Evolutionary conservation across 768 basidiomycete species (phyloP).

Genomic region (Leccinum obscurum): DNA sequence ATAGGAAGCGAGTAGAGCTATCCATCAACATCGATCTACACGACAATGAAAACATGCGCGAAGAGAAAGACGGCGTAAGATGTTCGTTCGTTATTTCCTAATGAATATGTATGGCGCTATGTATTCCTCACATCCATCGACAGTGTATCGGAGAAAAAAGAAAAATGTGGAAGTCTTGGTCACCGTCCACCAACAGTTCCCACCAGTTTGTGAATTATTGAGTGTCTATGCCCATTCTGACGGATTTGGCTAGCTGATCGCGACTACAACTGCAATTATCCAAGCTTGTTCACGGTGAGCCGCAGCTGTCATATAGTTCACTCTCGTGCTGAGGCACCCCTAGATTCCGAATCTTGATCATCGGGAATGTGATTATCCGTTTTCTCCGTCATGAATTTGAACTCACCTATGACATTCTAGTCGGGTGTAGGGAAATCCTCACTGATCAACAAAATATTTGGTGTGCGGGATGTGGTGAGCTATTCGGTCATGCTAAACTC

Average conservation of each 20-base stretch:
- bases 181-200: neutral
- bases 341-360: constrained; percentile 19
- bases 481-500: neutral
- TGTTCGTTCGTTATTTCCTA: constrained; percentile 5
- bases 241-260: constrained; percentile 5
- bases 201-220: constrained; percentile 1
- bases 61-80: constrained; percentile 1
- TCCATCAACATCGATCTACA: constrained; percentile 2
- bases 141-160: constrained; percentile 11
- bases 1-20: neutral
- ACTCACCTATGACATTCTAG: constrained; percentile 5
- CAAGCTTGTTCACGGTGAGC: constrained; percentile 14
- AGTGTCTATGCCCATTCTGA: neutral
- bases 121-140: neutral
- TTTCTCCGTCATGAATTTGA: neutral
- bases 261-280: constrained; percentile 11
- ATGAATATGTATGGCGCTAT: neutral
- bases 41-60: neutral
- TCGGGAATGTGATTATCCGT: constrained; percentile 12
- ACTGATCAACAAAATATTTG: constrained; percentile 14
- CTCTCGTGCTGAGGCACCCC: neutral
- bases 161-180: constrained; percentile 14
- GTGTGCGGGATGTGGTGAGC: constrained; percentile 14
- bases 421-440: constrained; percentile 19
- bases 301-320: neutral